phyloP scores from a whole-genome alignment of 2,329 filamentous ascomycete genomes.

The Penicillium polonicum region DNA sequence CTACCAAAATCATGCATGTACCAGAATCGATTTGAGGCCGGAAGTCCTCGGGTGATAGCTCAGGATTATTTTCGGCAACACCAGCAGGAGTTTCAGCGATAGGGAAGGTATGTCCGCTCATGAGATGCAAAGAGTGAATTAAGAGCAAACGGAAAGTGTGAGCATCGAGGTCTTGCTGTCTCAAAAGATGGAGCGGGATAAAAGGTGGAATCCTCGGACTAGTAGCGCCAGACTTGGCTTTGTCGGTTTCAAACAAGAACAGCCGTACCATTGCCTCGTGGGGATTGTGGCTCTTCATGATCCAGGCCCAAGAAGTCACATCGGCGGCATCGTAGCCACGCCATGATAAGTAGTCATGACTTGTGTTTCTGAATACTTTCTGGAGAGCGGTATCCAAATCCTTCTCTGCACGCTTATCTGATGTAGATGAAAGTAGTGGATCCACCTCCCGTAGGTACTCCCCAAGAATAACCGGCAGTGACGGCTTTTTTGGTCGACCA shows the following conservation, averaged over 20 bases:
- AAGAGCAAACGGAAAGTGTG: conserved; percentile 46
- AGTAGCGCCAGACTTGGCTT: not conserved
- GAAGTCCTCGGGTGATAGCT: not conserved
- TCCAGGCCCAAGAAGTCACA: conserved; percentile 49
- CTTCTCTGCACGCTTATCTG: not conserved
- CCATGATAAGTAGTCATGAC: conserved; percentile 30
- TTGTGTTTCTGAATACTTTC: conserved; percentile 33
- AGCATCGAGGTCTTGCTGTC: conserved; percentile 42
- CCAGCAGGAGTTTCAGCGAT: not conserved
- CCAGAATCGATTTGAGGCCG: conserved; percentile 25
- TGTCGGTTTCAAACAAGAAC: conserved; percentile 30
- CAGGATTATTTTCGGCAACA: conserved; percentile 1
- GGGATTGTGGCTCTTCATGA: conserved; percentile 40
- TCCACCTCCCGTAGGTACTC: conserved; percentile 41
- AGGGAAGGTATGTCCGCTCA: conserved; percentile 29
- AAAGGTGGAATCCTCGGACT: conserved; percentile 44
- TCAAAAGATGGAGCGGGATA: conserved; percentile 49
- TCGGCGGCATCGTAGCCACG: conserved; percentile 40
- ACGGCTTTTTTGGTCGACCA: conserved; percentile 20
- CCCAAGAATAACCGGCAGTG: conserved; percentile 39
- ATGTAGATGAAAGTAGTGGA: conserved; percentile 23
- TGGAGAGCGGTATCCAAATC: conserved; percentile 30
- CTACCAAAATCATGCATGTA: conserved; percentile 43
- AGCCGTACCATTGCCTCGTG: conserved; percentile 41
- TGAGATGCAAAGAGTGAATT: conserved; percentile 37